Evolutionary conservation across 1,284 basidiomycete species (phyloP), one percentile per base, ranked within the genome.

Genomic region (Apiotrichum brassicae): DNA sequence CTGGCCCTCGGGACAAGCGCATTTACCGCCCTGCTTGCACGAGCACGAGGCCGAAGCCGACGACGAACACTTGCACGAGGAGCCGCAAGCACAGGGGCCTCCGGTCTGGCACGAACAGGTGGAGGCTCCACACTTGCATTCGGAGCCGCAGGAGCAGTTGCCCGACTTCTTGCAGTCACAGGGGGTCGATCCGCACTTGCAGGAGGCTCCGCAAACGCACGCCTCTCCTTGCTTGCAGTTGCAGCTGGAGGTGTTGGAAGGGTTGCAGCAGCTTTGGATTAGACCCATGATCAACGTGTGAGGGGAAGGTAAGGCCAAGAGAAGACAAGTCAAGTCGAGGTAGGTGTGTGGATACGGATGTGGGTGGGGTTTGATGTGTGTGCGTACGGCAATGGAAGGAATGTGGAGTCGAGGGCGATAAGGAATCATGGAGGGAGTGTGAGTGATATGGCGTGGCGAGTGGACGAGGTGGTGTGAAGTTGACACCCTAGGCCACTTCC

Each of bases 41-140:
- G 40, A 20, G 33, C 40, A 42, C 4, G 33, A 16, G 18, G 26
- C 26, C 30, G 46, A 39, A n/a, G 37, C 53, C 48, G 57, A 58
- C 11, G 54, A 57, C 34, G 25, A 13, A 18, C 26, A 47, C 28
- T 33, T 24, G 32, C 46, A 48, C 9, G 9, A 6, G n/a, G 36
- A 37, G 24, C 32, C 20, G 32, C 48, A 49, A 13, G 20, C 20
- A n/a, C 47, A 49, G 0, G 14, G 22, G 2, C 47, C 47, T 7
- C 47, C 47, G 1, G 25, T n/a, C 26, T 42, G 37, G 26, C 47
- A 49, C 16, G 26, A 22, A 35, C 47, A 49, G 23, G 6, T 20
- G 9, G 28, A 12, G 7, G 25, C n/a, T 13, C 43, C 43, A 18
- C 23, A 26, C 30, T 33, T 33, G 41, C 41, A 43, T 6, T 20